phyloP scores from a whole-genome alignment of 352 stramenopile species.

The Pythium folliculosum region DNA sequence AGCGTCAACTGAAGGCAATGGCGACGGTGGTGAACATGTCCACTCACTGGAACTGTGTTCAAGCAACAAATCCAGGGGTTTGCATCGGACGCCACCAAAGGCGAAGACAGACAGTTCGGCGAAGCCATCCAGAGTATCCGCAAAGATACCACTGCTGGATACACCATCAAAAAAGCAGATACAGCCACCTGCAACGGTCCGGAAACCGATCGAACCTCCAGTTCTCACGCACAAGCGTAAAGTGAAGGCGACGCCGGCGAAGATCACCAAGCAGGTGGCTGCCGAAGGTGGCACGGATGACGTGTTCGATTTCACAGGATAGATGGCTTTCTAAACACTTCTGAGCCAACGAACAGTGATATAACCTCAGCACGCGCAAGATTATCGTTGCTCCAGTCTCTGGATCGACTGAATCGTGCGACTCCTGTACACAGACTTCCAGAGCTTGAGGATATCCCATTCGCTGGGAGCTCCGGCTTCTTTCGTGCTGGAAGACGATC shows the following conservation, averaged over 20 bases:
- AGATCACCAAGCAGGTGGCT: neutral
- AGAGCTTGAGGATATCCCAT: conserved; percentile 59
- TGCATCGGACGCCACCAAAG: neutral
- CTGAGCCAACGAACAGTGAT: conserved; percentile 33
- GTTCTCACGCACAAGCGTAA: conserved; percentile 23
- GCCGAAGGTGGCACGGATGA: conserved; percentile 20
- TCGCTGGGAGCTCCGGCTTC: conserved; percentile 18
- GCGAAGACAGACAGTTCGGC: neutral
- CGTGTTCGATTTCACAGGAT: conserved; percentile 51
- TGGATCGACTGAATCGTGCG: conserved; percentile 45
- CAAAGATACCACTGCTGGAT: neutral
- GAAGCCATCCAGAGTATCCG: conserved; percentile 2
- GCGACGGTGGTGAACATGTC: neutral
- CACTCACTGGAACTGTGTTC: neutral
- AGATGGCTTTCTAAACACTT: conserved; percentile 10
- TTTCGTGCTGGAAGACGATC: neutral
- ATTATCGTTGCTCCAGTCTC: conserved; percentile 23
- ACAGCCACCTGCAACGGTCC: neutral
- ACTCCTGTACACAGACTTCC: conserved; percentile 55
- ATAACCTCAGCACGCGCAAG: too few species aligned
- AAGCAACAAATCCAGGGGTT: neutral
- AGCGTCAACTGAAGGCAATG: conserved; percentile 17
- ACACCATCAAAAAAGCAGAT: neutral
- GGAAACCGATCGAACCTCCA: neutral
- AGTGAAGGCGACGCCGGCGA: conserved; percentile 16